phyloP scores from a whole-genome alignment of 2,329 filamentous ascomycete species.

The Phialophora macrospora region DNA sequence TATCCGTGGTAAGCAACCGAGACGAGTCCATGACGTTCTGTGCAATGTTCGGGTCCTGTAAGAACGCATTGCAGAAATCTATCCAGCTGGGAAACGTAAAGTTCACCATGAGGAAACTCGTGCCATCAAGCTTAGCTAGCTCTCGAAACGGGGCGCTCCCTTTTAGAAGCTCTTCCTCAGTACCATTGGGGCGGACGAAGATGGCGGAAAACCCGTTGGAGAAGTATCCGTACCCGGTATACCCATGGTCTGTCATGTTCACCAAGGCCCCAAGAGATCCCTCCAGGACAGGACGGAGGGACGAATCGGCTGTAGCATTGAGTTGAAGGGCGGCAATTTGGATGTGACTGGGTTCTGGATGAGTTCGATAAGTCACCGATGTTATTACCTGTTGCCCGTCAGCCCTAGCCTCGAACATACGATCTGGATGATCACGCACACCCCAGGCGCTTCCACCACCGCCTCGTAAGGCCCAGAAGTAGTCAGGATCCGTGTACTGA shows the following conservation, averaged over 20 bases:
- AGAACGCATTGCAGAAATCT: conserved; percentile 40
- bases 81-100: conserved; percentile 42
- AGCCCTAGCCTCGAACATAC: not conserved
- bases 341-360: conserved; percentile 42
- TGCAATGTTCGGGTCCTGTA: conserved; percentile 43
- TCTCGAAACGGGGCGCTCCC: conserved; percentile 35
- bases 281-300: conserved; percentile 37
- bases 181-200: conserved; percentile 43
- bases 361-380: conserved; percentile 39
- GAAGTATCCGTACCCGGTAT: conserved; percentile 41
- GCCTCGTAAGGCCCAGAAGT: conserved; percentile 41
- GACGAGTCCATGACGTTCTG: conserved; percentile 43
- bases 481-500: conserved; percentile 39
- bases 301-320: conserved; percentile 38
- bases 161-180: conserved; percentile 38
- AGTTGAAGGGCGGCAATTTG: conserved; percentile 41
- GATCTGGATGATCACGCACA: conserved; percentile 28
- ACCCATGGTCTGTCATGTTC: conserved; percentile 41
- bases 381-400: conserved; percentile 34
- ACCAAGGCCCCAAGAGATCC: conserved; percentile 38
- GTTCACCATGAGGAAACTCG: conserved; percentile 31
- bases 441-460: conserved; percentile 41
- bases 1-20: conserved; percentile 40
- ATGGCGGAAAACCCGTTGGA: conserved; percentile 41
- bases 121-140: conserved; percentile 36